Conservation (phyloP, 495 filamentous ascomycete species). For the Sordaria brevicollis region DNA sequence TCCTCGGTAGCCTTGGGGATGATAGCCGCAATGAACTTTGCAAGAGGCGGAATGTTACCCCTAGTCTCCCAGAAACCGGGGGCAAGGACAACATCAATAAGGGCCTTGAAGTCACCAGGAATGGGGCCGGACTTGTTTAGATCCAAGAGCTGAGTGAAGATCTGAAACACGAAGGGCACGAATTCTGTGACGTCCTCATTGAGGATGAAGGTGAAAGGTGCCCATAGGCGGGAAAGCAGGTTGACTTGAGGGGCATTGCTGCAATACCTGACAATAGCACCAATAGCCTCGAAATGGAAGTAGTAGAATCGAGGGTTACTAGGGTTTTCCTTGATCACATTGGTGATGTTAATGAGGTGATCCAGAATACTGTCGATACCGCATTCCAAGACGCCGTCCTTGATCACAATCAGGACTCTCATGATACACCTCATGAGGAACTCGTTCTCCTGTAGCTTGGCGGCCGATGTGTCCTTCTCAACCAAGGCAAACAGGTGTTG, state of each 20-base stretch:
- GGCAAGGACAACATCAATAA: conserved; percentile 64
- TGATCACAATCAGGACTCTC: conserved; percentile 88
- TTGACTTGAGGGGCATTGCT: conserved; percentile 57
- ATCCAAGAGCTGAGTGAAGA: conserved; percentile 83
- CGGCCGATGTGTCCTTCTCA: conserved; percentile 63
- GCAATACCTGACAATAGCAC: conserved; percentile 80
- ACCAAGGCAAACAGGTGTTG: conserved; percentile 90
- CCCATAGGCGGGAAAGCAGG: conserved; percentile 67
- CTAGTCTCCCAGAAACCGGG: conserved; percentile 77
- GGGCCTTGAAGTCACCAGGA: conserved; percentile 61
- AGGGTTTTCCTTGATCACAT: conserved; percentile 81
- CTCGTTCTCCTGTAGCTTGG: conserved; percentile 97
- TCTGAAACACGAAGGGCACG: conserved; percentile 91
- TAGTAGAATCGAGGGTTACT: conserved; percentile 98
- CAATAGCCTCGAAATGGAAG: conserved; percentile 91
- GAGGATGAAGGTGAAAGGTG: conserved; percentile 66
- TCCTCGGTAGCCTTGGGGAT: conserved; percentile 62
- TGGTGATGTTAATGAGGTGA: conserved; percentile 76
- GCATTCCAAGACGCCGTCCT: conserved; percentile 62
- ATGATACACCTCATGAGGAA: conserved; percentile 98
- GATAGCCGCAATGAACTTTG: conserved; percentile 72
- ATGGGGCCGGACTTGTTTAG: conserved; percentile 63
- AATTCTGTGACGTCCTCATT: conserved; percentile 81
- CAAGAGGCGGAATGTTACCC: conserved; percentile 86
- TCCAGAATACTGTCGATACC: conserved; percentile 57